These are phyloP conservation scores for Globisporangium ultimum DNA, from an alignment of 352 stramenopile genomes.

Conservation along the genomic window DNA sequence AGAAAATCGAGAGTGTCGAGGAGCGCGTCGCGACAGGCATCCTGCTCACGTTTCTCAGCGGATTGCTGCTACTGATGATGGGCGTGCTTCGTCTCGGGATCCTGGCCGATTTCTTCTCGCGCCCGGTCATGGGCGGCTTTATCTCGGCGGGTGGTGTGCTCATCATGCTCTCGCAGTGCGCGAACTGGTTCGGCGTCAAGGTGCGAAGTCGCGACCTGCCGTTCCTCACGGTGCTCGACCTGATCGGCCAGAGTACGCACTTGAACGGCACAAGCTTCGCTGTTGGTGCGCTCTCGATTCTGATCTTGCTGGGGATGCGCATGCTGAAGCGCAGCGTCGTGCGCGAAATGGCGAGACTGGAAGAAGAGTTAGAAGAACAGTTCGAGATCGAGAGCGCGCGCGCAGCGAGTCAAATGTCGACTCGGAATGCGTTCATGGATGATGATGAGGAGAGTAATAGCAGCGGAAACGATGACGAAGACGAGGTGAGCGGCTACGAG, in stretches of 20 bases:
- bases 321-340: constrained; percentile 44
- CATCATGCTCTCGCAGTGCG: constrained; percentile 89
- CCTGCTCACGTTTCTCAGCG: constrained; percentile 67
- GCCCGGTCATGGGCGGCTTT: constrained; percentile 90
- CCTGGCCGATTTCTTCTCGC: constrained; percentile 86
- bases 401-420: constrained; percentile 19
- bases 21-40: constrained; percentile 52
- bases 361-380: constrained; percentile 37
- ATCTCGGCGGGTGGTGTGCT: constrained; percentile 86
- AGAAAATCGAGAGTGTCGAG: constrained; percentile 51
- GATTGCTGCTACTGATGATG: constrained; percentile 72
- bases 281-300: constrained; percentile 53
- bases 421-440: constrained; percentile 18
- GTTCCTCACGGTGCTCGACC: constrained; percentile 53
- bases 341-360: constrained; percentile 28
- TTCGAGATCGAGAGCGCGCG: constrained; percentile 45
- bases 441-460: constrained; percentile 14
- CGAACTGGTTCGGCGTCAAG: constrained; percentile 80
- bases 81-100: constrained; percentile 80
- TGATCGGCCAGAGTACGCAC: constrained; percentile 56
- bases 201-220: constrained; percentile 47
- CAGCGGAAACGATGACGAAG: constrained; percentile 22
- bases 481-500: constrained; percentile 20
- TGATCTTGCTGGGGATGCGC: constrained; percentile 46
- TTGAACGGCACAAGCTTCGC: constrained; percentile 71